phyloP scores from a whole-genome alignment of 371 early-diverging fungal species.

The Thermomucor indicae-seudaticae region DNA sequence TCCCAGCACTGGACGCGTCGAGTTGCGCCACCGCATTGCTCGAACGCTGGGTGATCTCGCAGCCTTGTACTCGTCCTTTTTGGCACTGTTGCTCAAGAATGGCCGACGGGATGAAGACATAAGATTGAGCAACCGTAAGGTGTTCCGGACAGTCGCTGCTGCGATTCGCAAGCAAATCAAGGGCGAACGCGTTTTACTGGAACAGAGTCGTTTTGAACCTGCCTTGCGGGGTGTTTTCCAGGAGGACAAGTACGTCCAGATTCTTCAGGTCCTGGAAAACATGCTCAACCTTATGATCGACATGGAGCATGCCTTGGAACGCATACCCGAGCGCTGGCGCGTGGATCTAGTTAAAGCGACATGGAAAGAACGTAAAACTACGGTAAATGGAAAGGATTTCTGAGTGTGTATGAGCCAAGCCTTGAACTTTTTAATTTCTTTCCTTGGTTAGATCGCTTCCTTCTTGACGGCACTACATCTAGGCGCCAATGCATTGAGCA shows the following conservation, averaged over 20 bases:
- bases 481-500: conserved; percentile 36
- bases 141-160: conserved; percentile 29
- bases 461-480: conserved; percentile 37
- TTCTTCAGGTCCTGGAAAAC: conserved; percentile 38
- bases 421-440: not conserved
- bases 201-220: conserved; percentile 48
- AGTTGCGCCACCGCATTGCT: conserved; percentile 38
- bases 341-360: conserved; percentile 26
- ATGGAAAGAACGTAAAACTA: conserved; percentile 39
- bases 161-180: conserved; percentile 35
- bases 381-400: conserved; percentile 17
- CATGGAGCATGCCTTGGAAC: conserved; percentile 35
- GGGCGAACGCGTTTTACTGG: conserved; percentile 33
- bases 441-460: conserved; percentile 26
- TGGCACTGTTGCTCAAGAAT: conserved; percentile 29
- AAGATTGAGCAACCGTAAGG: conserved; percentile 17
- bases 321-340: conserved; percentile 28
- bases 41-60: conserved; percentile 30
- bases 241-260: conserved; percentile 30
- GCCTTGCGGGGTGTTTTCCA: conserved; percentile 44
- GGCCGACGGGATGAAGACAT: conserved; percentile 9
- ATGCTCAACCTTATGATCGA: conserved; percentile 37
- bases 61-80: conserved; percentile 35
- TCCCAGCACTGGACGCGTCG: conserved; percentile 37
- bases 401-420: not conserved